Base-by-base conservation (phyloP, 306 rosid species). In the Acacia confusa region DNA sequence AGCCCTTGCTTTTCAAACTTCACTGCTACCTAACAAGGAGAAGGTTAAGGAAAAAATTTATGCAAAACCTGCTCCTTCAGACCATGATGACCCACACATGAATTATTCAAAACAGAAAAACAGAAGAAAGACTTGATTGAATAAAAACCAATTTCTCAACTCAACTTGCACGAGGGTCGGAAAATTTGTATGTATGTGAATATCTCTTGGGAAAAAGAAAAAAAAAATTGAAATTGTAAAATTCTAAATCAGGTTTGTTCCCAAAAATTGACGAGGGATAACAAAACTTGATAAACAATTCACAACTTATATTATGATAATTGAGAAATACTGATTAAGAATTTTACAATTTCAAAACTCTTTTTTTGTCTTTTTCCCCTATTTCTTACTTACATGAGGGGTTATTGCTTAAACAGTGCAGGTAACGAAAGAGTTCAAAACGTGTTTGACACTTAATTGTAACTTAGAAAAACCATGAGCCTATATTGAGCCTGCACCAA, bases 371-470 rank as follows among this genome's bases (percentile, higher is more conserved):
- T 30, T 30, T 30, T 30, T 3, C 4, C 4, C 34, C 34, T 30
- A 30, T 76, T 78, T 57, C 81, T 55, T 11, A 75, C 67, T 68
- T 70, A 15, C 6, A 22, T 0, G 2, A 44, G 14, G 17, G 55
- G 47, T 41, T 11, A 41, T 24, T 36, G 11, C 24, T 50, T 52
- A 48, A 82, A 43, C 47, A 65, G 40, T 84, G 80, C 85, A 88
- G 91, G 85, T 90, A 72, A 87, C 82, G 73, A 88, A 84, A 75
- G 90, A 91, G 85, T 88, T 92, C 70, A 90, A 92, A 38, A 89
- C 88, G 63, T 91, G 91, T 69, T 82, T 84, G 77, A 41, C 76
- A 78, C 88, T 34, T 71, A 82, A 85, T 34, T 92, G 93, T 89
- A 86, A 86, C 82, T 88, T 88, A 75, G 9, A 19, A 90, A 79